Base-by-base conservation (phyloP, 257 asterid species). In the Solanum megistacrolobum region DNA sequence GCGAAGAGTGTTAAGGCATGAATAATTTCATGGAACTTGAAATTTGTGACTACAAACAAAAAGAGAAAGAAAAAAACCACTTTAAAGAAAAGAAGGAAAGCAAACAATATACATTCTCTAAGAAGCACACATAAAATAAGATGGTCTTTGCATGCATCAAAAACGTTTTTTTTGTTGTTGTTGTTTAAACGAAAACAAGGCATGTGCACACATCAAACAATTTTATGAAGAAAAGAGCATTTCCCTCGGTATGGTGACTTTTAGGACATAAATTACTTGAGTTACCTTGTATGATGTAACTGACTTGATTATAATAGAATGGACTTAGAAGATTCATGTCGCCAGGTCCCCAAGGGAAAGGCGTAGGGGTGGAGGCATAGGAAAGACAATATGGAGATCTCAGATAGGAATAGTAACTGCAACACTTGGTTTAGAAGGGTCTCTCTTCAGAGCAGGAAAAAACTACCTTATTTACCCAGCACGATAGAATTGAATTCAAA, bases 61-160 rank as follows among this genome's bases (percentile, higher is more conserved):
- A 73, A 20, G 46, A 34, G 29, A 68, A 12, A 32, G n/a, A 66
- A 32, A 32, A 71, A 16, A 32, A 7, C 21, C 6, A 0, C 25
- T 72, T 72, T 32, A 14, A 5, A 69, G 38, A 12, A 39, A 65
- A n/a, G 29, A 65, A 38, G 18, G 9, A 86, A 86, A 21, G 20
- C 69, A 65, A 55, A 86, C 41, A 27, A 72, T 83, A 83, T 91
- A 96, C 98, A 94, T 91, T 68, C 96, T 97, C 46, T 95, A 94
- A 74, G 98, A 90, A 73, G 98, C 98, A 29, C 98, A 96, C 39
- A 71, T 32, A 72, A 72, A 72, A 72, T 72, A 72, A 72, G 41
- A 72, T 72, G 79, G 13, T 31, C 41, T 72, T 32, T 32, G 41
- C 39, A 32, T 5, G 25, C 25, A 72, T 72, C 41, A 72, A 72